Evolutionary conservation across 805 yeast species (phyloP).

Genomic region (Clavispora santaluciae): DNA sequence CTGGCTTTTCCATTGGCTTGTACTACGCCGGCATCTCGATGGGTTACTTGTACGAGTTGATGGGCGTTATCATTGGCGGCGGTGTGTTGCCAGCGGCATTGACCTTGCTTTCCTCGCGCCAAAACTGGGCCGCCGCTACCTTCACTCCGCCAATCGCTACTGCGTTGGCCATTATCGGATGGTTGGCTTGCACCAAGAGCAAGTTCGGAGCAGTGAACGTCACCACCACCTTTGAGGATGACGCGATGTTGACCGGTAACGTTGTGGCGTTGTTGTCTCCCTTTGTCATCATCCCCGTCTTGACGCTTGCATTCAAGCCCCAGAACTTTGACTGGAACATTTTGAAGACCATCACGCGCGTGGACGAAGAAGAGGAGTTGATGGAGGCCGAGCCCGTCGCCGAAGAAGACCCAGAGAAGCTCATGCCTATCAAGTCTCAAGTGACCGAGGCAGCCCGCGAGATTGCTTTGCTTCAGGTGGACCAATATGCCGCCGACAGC

Average conservation of each 20-base stretch:
- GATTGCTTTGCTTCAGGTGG: constrained; percentile 23
- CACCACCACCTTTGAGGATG: constrained; percentile 66
- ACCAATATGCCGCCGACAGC: constrained; percentile 43
- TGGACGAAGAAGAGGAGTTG: constrained; percentile 68
- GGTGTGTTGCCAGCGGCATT: constrained; percentile 77
- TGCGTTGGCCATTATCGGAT: constrained; percentile 61
- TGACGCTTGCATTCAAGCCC: constrained; percentile 60
- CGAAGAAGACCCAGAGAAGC: constrained; percentile 22
- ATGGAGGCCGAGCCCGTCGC: constrained; percentile 31
- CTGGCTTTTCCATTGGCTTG: constrained; percentile 78
- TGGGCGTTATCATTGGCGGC: constrained; percentile 86
- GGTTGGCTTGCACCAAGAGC: constrained; percentile 36
- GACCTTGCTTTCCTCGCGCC: constrained; percentile 59
- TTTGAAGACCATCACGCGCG: constrained; percentile 57
- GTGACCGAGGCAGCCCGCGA: constrained; percentile 36
- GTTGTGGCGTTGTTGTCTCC: constrained; percentile 79
- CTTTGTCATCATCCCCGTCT: constrained; percentile 55
- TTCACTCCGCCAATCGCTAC: constrained; percentile 78
- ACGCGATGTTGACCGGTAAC: constrained; percentile 88
- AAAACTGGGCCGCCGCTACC: constrained; percentile 65
- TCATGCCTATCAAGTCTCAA: constrained; percentile 34
- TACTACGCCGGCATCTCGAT: constrained; percentile 76
- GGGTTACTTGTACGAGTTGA: constrained; percentile 82
- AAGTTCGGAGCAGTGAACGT: constrained; percentile 30
- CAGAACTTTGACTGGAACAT: constrained; percentile 72